Conservation (phyloP, 345 rosid genomes). For the Luvunga scandens region DNA sequence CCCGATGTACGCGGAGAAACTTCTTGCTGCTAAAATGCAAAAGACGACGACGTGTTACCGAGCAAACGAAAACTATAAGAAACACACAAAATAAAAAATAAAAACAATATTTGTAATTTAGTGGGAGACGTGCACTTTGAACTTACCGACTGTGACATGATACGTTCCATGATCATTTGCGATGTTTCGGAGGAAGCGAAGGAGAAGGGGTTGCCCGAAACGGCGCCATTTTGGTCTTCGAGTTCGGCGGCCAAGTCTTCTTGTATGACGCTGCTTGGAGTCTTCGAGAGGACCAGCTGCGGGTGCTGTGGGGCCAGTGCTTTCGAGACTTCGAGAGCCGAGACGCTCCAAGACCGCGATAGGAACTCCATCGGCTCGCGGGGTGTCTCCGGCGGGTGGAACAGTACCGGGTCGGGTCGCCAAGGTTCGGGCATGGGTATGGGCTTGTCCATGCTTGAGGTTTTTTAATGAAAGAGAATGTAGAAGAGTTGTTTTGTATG, state of each 20-base stretch:
- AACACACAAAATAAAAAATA: background rate
- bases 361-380: slow-evolving; percentile 94
- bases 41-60: background rate
- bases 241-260: slow-evolving; percentile 66
- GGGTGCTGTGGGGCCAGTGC: slow-evolving; percentile 53
- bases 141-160: slow-evolving; percentile 97
- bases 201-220: slow-evolving; percentile 87
- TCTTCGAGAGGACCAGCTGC: slow-evolving; percentile 47
- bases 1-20: slow-evolving; percentile 85
- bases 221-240: slow-evolving; percentile 53
- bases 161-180: slow-evolving; percentile 96
- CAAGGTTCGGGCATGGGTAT: slow-evolving; percentile 49
- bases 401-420: slow-evolving; percentile 54
- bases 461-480: background rate
- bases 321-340: slow-evolving; percentile 79
- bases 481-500: background rate
- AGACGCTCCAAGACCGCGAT: slow-evolving; percentile 93
- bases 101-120: background rate
- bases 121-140: slow-evolving; percentile 4
- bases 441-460: slow-evolving; percentile 50
- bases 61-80: background rate
- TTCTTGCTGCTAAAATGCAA: slow-evolving; percentile 60
- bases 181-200: slow-evolving; percentile 96
- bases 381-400: slow-evolving; percentile 88
- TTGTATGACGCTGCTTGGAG: slow-evolving; percentile 40